Evolutionary conservation across 805 yeast species (phyloP), one percentile per base, ranked within the genome.

Genomic region (Teunomyces lycoperdinae): DNA sequence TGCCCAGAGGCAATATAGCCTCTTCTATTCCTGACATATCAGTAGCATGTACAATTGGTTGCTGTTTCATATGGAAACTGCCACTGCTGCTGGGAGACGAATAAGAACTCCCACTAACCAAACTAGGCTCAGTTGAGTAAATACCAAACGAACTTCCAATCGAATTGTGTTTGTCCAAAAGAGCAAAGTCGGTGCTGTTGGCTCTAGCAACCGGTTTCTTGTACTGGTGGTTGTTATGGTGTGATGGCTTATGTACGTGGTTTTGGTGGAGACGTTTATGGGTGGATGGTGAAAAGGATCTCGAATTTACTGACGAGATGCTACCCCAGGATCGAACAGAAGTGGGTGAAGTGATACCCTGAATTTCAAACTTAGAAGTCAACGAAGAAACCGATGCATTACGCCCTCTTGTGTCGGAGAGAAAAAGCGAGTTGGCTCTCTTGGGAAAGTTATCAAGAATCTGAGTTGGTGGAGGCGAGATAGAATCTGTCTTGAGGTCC

Each of bases 321-420:
- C 43, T 30, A 33, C 33, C 32, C 7, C 34, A 28, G n/a, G 33
- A 40, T 14, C 26, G 41, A 6, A 26, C 41, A 3, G 41, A 38
- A 10, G 57, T 44, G 5, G 66, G 62, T 1, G 66, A 61, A 14
- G 53, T 32, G 11, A 67, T 49, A 3, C 52, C 59, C 29, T 64
- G 70, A 26, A 47, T 54, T 42, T 69, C 73, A 43, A 66, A 53
- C 34, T 57, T 61, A 36, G 59, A 54, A 1, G 70, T 58, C 14
- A 68, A 49, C 2, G 72, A 66, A 50, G 53, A 57, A 43, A 57
- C 51, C 35, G 63, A 51, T 5, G 42, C 11, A 11, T 28, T 32
- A 38, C 40, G 16, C 39, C 34, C 39, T 39, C 14, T 16, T n/a
- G 44, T 20, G 26, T 39, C 33, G 20, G 42, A 33, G 5, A 53